phyloP scores from a whole-genome alignment of 805 yeast species.

The Suhomyces canberraensis region DNA sequence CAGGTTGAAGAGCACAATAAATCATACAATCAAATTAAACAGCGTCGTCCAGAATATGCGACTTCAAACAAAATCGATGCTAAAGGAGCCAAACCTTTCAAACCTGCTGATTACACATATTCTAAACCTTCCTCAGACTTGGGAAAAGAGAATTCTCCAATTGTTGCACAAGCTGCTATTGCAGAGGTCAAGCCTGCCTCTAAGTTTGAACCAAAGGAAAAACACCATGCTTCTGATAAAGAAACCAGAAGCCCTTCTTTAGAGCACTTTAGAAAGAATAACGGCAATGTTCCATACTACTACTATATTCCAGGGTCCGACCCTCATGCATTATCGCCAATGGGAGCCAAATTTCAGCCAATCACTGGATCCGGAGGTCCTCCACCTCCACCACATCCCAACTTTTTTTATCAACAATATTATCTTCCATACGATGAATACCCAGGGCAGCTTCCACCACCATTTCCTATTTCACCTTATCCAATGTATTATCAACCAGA shows the following conservation, averaged over 20 bases:
- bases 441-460: slow-evolving; percentile 12
- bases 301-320: slow-evolving; percentile 19
- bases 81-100: neutral
- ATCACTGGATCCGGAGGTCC: slow-evolving; percentile 16
- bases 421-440: slow-evolving; percentile 21
- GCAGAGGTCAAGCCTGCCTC: neutral
- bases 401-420: slow-evolving; percentile 28
- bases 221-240: neutral
- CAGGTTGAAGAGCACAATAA: neutral
- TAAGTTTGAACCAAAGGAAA: neutral
- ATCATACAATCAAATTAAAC: neutral
- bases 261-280: neutral
- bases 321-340: slow-evolving; percentile 8
- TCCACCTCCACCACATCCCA: slow-evolving; percentile 20
- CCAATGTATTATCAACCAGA: slow-evolving; percentile 12
- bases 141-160: neutral
- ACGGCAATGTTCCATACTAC: slow-evolving; percentile 12
- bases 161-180: neutral
- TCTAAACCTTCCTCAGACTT: neutral
- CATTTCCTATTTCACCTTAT: slow-evolving; percentile 9
- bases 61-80: neutral
- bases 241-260: neutral
- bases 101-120: neutral
- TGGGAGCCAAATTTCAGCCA: slow-evolving; percentile 13
- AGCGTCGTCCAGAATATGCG: neutral